A percentile compares a stretch with the other conserved stretches of the same genome.
Conservation (phyloP, 1,284 basidiomycete genomes). For the Naganishia liquefaciens region DNA sequence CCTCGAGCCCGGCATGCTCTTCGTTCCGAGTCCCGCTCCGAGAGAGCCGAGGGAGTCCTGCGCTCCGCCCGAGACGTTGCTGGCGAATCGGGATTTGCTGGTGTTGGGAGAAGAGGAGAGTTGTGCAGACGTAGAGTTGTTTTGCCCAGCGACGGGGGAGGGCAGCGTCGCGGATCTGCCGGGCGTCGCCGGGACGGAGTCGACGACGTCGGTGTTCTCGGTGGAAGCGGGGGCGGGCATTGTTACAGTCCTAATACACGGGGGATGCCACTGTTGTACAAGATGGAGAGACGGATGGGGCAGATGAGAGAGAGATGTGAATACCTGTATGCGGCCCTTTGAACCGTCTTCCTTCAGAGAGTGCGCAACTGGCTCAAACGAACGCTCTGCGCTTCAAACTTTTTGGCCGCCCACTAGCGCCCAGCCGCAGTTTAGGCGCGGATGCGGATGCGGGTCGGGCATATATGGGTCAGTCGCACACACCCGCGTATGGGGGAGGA, state of each 20-base stretch:
- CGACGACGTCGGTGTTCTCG: background rate
- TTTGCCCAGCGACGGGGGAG: constrained; percentile 14
- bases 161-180: constrained; percentile 21
- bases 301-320: background rate
- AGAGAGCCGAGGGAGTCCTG: constrained; percentile 14
- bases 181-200: constrained; percentile 20
- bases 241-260: constrained; percentile 18
- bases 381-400: constrained; percentile 1
- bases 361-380: background rate
- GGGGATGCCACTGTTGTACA: constrained; percentile 19
- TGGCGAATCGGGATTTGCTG: constrained; percentile 28
- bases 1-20: constrained; percentile 53
- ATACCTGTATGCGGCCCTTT: background rate
- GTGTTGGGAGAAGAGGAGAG: constrained; percentile 29
- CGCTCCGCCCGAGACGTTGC: constrained; percentile 10
- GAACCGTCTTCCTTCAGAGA: no score
- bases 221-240: background rate
- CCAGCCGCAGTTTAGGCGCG: background rate
- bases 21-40: constrained; percentile 42
- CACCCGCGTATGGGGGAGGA: no score
- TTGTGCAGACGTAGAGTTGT: background rate
- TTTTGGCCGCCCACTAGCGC: background rate
- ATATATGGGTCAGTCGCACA: background rate
- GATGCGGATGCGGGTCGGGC: background rate
- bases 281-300: background rate